These are phyloP conservation scores for Thalia dealbata DNA, from an alignment of 176 grass and related monocot genomes.

Conservation along the genomic window DNA sequence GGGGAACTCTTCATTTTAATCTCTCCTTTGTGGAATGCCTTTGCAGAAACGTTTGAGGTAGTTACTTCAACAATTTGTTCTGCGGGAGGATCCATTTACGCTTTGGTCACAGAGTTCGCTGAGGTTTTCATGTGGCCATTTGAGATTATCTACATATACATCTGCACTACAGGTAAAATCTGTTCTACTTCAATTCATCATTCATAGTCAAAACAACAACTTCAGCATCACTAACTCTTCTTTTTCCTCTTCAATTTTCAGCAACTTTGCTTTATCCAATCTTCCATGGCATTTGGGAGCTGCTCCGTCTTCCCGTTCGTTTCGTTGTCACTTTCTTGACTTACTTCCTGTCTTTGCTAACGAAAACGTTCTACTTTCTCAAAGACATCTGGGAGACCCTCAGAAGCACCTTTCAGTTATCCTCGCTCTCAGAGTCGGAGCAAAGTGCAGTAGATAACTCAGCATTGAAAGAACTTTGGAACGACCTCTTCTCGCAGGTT, in stretches of 20 bases:
- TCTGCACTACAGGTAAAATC: slow-evolving; percentile 11
- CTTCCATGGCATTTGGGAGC: slow-evolving; percentile 28
- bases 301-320: slow-evolving; percentile 27
- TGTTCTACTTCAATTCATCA: neutral
- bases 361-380: slow-evolving; percentile 38
- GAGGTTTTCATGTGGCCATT: slow-evolving; percentile 43
- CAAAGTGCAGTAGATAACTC: slow-evolving; percentile 49
- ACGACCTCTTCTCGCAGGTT: slow-evolving; percentile 92
- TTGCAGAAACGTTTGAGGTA: neutral
- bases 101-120: slow-evolving; percentile 24
- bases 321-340: slow-evolving; percentile 17
- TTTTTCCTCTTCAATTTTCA: slow-evolving; percentile 3
- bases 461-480: slow-evolving; percentile 51
- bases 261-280: slow-evolving; percentile 25
- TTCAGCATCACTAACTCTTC: slow-evolving; percentile 5
- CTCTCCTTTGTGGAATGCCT: slow-evolving; percentile 8
- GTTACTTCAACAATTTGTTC: neutral
- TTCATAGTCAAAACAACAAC: slow-evolving; percentile 12
- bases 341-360: slow-evolving; percentile 30
- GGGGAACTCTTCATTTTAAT: slow-evolving; percentile 18
- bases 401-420: slow-evolving; percentile 50
- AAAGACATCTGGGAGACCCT: slow-evolving; percentile 65
- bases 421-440: slow-evolving; percentile 50
- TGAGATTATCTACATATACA: slow-evolving; percentile 24
- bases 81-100: slow-evolving; percentile 6